Evolutionary conservation across 2,329 filamentous ascomycete genomes (phyloP).

Genomic region (Chalara sp.): DNA sequence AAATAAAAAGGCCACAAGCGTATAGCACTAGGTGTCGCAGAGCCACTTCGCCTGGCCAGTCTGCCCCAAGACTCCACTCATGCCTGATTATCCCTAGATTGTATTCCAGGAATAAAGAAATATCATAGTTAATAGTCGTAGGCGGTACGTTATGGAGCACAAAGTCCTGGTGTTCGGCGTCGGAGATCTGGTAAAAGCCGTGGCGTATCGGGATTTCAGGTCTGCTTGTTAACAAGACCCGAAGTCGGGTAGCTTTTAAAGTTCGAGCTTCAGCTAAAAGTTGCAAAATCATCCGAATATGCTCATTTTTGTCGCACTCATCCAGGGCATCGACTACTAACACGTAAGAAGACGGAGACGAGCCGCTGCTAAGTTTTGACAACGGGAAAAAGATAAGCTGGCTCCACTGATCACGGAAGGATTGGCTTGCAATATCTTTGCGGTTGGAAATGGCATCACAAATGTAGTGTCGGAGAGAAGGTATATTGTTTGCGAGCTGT

Average conservation of each 20-base stretch:
- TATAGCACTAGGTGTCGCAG: constrained; percentile 11
- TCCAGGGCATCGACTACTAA: constrained; percentile 26
- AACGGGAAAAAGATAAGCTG: constrained; percentile 36
- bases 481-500: constrained; percentile 11
- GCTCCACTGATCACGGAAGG: constrained; percentile 36
- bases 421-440: constrained; percentile 3
- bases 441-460: constrained; percentile 4
- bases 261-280: constrained; percentile 8
- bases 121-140: neutral
- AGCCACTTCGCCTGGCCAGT: constrained; percentile 7
- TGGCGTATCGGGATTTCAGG: neutral
- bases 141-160: neutral
- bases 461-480: neutral
- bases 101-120: constrained; percentile 6
- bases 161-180: neutral
- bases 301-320: constrained; percentile 19
- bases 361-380: constrained; percentile 16
- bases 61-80: constrained; percentile 4
- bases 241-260: neutral
- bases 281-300: constrained; percentile 7
- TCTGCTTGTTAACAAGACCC: neutral
- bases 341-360: constrained; percentile 2
- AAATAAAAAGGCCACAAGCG: neutral
- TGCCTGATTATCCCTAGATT: constrained; percentile 1
- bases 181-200: neutral